These are phyloP conservation scores for Zizania palustris DNA, from an alignment of 202 grass and related monocot species.

Conservation along the genomic window DNA sequence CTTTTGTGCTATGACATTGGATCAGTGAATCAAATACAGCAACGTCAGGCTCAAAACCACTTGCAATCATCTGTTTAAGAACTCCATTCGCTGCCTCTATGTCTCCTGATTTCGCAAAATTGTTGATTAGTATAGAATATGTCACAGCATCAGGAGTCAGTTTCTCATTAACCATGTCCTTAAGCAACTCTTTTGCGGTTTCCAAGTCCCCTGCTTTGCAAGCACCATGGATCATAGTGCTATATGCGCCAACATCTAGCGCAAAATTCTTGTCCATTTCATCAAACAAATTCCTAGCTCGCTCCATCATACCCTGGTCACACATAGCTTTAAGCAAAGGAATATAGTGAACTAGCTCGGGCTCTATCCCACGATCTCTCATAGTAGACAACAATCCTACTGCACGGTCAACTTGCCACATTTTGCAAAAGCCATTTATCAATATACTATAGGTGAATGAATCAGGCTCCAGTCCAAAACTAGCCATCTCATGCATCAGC, in stretches of 20 bases:
- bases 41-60: constrained; percentile 62
- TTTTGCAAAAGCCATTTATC: constrained; percentile 85
- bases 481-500: constrained; percentile 58
- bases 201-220: constrained; percentile 58
- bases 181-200: constrained; percentile 57
- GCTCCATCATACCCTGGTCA: constrained; percentile 60
- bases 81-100: constrained; percentile 51
- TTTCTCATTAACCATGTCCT: constrained; percentile 61
- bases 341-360: constrained; percentile 59
- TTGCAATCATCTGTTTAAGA: constrained; percentile 69
- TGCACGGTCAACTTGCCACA: constrained; percentile 60
- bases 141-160: constrained; percentile 60
- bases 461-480: constrained; percentile 62
- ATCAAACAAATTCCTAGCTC: constrained; percentile 61
- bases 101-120: constrained; percentile 59
- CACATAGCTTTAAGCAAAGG: constrained; percentile 57
- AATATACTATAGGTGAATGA: constrained; percentile 74
- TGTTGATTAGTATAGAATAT: constrained; percentile 67
- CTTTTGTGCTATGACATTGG: constrained; percentile 48
- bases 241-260: constrained; percentile 64
- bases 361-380: constrained; percentile 48
- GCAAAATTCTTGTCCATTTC: constrained; percentile 57
- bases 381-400: constrained; percentile 56
- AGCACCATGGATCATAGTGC: constrained; percentile 64
- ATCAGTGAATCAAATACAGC: constrained; percentile 73